These are phyloP conservation scores for Talaromyces sp. DNA, from an alignment of 2,329 filamentous ascomycete species.

Conservation along the genomic window DNA sequence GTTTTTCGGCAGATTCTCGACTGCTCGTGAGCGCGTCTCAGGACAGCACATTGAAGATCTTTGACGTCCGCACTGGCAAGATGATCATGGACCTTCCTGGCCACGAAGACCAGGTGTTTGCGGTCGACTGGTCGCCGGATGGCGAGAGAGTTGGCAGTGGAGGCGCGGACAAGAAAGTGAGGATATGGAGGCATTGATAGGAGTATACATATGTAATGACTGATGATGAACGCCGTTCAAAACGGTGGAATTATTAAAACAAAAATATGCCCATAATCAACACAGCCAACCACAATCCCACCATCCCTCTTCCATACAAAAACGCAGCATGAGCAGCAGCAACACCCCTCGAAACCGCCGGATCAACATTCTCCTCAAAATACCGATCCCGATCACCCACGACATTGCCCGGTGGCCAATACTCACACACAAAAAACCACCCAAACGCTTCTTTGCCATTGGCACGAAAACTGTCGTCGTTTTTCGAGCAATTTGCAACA, in stretches of 20 bases:
- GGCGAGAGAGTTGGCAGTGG: conserved; percentile 85
- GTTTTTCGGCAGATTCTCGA: conserved; percentile 89
- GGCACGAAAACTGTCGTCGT: conserved; percentile 18
- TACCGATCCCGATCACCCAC: conserved; percentile 25
- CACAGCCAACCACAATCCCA: background rate
- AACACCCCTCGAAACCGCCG: background rate
- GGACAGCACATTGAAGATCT: conserved; percentile 91
- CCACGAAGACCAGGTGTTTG: conserved; percentile 89
- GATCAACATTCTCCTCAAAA: conserved; percentile 29
- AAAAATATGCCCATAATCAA: background rate
- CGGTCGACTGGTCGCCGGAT: conserved; percentile 91
- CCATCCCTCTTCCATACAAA: background rate
- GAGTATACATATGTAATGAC: background rate
- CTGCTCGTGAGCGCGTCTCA: conserved; percentile 82
- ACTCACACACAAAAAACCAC: conserved; percentile 68
- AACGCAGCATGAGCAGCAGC: background rate
- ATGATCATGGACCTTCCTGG: conserved; percentile 78
- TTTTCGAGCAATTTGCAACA: conserved; percentile 20
- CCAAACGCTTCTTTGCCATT: conserved; percentile 35
- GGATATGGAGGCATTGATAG: conserved; percentile 58
- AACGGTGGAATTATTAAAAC: background rate
- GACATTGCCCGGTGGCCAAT: conserved; percentile 64
- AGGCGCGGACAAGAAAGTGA: conserved; percentile 78
- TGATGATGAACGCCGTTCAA: background rate
- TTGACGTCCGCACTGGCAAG: conserved; percentile 84